phyloP scores from a whole-genome alignment of 225 moss, liverwort and hornwort species.

The Anthoceros angustus region DNA sequence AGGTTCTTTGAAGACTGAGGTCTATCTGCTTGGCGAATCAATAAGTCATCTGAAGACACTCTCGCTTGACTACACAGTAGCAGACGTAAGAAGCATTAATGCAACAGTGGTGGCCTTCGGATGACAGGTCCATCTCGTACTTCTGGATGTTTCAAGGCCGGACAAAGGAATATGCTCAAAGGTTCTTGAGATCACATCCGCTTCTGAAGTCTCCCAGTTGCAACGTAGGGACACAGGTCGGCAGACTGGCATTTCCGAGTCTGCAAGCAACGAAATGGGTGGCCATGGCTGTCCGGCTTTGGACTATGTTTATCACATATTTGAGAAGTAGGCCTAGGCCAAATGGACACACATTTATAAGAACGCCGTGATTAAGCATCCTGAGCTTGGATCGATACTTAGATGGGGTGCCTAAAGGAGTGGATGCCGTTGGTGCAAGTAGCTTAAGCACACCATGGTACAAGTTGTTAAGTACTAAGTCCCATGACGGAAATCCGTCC shows the following conservation, averaged over 20 bases:
- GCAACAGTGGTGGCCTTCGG: constrained; percentile 20
- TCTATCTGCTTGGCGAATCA: constrained; percentile 23
- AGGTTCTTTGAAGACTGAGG: constrained; percentile 11
- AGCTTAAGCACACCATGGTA: too few relatives aligned
- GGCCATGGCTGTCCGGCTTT: constrained; percentile 19
- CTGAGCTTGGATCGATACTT: too few relatives aligned
- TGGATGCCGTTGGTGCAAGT: too few relatives aligned
- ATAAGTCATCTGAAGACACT: constrained; percentile 16
- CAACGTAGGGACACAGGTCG: constrained; percentile 10
- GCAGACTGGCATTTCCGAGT: not conserved
- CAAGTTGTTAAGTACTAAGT: too few relatives aligned
- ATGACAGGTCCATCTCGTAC: constrained; percentile 32
- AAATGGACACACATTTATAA: too few relatives aligned
- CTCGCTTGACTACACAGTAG: not conserved
- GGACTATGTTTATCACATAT: constrained; percentile 34
- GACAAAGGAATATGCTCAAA: constrained; percentile 10
- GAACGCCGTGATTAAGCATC: too few relatives aligned
- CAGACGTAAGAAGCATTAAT: constrained; percentile 9
- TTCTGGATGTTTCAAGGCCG: constrained; percentile 16
- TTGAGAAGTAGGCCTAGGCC: too few relatives aligned
- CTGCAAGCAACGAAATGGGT: not conserved
- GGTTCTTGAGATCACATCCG: constrained; percentile 24
- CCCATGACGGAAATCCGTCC: too few relatives aligned
- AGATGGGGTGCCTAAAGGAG: too few relatives aligned
- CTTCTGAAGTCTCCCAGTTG: constrained; percentile 22